Evolutionary conservation across 257 asterid genomes (phyloP).

Genomic region (Nicotiana sylvestris): DNA sequence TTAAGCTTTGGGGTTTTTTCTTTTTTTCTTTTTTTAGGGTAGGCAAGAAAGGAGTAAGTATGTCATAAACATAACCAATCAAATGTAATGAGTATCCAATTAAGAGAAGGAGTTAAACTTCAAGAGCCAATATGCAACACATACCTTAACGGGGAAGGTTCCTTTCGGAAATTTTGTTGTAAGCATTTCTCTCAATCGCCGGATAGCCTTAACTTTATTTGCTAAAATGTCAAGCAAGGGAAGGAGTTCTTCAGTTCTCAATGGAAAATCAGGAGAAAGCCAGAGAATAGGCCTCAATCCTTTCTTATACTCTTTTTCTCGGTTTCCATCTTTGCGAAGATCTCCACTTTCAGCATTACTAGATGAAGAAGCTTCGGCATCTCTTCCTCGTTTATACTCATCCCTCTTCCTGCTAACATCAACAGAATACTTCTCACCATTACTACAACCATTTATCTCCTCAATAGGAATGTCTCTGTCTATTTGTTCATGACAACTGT

Average conservation of each 20-base stretch:
- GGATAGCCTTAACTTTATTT: constrained; percentile 87
- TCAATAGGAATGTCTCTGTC: constrained; percentile 62
- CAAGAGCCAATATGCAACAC: constrained; percentile 9
- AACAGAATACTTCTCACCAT: constrained; percentile 64
- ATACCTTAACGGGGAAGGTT: constrained; percentile 93
- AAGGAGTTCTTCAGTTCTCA: constrained; percentile 78
- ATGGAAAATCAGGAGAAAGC: constrained; percentile 90
- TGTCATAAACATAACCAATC: neutral
- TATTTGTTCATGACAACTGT: constrained; percentile 70
- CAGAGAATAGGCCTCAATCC: constrained; percentile 97
- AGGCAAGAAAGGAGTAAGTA: neutral
- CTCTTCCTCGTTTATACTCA: constrained; percentile 58
- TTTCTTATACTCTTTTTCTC: constrained; percentile 92
- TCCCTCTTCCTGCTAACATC: constrained; percentile 71
- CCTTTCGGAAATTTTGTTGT: constrained; percentile 89
- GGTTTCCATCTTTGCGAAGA: constrained; percentile 52
- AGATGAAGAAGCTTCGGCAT: constrained; percentile 54
- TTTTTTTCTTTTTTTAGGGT: neutral
- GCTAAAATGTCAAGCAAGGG: constrained; percentile 96
- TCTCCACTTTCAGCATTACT: constrained; percentile 44
- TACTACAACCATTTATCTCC: constrained; percentile 35
- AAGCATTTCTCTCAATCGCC: constrained; percentile 80
- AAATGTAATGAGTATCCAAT: neutral
- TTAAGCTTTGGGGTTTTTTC: constrained; percentile 32
- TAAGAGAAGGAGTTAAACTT: neutral